Conservation (phyloP, 2,329 filamentous ascomycete genomes). For the Phoma sp. region DNA sequence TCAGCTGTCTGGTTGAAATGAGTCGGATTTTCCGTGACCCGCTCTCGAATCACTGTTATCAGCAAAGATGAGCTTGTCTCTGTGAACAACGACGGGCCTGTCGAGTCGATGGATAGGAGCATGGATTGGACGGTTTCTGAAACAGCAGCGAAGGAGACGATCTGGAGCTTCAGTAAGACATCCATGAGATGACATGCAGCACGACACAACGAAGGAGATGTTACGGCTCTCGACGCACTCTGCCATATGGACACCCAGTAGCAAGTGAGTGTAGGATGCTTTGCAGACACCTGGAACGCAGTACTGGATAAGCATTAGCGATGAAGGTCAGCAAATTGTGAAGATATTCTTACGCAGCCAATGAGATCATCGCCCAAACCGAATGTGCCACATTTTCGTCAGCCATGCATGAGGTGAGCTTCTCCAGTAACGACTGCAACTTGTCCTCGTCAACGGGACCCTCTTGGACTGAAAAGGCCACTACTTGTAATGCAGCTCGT, state of each 20-base stretch:
- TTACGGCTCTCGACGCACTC: conserved; percentile 72
- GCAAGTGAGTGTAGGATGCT: conserved; percentile 44
- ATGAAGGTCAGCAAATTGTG: background rate
- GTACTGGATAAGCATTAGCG: conserved; percentile 26
- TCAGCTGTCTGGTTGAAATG: conserved; percentile 71
- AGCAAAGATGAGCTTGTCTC: conserved; percentile 81
- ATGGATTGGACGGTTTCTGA: conserved; percentile 75
- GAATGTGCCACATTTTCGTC: conserved; percentile 69
- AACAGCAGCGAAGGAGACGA: conserved; percentile 72
- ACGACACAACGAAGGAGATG: conserved; percentile 73
- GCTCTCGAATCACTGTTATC: conserved; percentile 69
- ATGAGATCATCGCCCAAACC: conserved; percentile 85
- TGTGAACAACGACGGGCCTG: conserved; percentile 77
- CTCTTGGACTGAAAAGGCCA: conserved; percentile 57
- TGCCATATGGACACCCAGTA: conserved; percentile 81
- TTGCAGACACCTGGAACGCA: conserved; percentile 38
- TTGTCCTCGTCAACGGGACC: conserved; percentile 55
- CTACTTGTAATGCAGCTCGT: conserved; percentile 60
- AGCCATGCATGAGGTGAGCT: conserved; percentile 64
- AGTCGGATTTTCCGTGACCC: conserved; percentile 71
- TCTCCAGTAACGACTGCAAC: conserved; percentile 62
- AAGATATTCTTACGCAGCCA: conserved; percentile 68
- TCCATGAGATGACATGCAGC: conserved; percentile 77
- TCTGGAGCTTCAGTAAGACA: conserved; percentile 67
- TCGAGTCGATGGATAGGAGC: conserved; percentile 77